Evolutionary conservation across 176 grass and related monocot genomes (phyloP), one percentile per base, ranked within the genome.

Genomic region (Bromus sterilis): DNA sequence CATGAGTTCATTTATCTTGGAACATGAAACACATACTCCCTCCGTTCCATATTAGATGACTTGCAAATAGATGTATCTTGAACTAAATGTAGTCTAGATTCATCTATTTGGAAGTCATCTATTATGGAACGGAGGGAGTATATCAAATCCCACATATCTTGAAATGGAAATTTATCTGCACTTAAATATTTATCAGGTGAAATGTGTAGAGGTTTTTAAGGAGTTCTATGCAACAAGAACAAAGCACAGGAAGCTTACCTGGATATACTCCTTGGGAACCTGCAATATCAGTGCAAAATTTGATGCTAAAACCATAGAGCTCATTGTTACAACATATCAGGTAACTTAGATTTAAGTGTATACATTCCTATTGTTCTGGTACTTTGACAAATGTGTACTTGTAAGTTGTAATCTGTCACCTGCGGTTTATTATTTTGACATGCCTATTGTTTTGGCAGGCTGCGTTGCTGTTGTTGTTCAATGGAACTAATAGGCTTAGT

Each of bases 201-300:
- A 90, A 89, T 99, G 96, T 72, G 89, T 93, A 4, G 93, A 99
- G 82, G 85, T 95, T 79, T 99, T 96, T 58, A 93, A 91, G 82
- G 89, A 99, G 57, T 99, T 99, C 30, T 95, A 95, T 36, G 82
- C 91, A 67, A 95, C 93, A 82, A 95, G 86, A 91, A 93, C 96
- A 79, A 95, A 99, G 26, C 91, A 91, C 68, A 87, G 96, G 78
- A 98, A 99, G 73, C 91, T 99, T 73, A 95, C 91, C 29, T 99
- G 96, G 96, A 99, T 99, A 88, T 99, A 99, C 83, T 99, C 96
- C 11, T 77, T 99, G 82, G 96, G 96, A 43, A 99, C 91, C 18
- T 95, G 96, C 65, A 91, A 99, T 88, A 88, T 95, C 46, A 93
- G 80, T 56, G 89, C 82, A 26, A 99, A 90, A 64, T 99, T 99